phyloP scores from a whole-genome alignment of 192 early-diverging fungal species.

The Radiomyces spectabilis region DNA sequence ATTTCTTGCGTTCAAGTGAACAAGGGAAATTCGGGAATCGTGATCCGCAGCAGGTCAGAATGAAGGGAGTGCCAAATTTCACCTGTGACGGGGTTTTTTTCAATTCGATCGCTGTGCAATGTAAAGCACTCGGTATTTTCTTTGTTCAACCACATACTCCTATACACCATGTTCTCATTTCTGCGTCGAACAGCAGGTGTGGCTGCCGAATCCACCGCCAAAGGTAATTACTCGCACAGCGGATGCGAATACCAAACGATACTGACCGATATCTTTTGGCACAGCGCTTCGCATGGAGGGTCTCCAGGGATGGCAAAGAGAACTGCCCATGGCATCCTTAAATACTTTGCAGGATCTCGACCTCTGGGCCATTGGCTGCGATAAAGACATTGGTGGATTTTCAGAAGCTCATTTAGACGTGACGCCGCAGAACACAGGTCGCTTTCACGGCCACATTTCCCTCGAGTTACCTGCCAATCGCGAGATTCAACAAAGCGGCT shows the following conservation, averaged over 20 bases:
- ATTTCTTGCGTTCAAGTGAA: too few relatives aligned
- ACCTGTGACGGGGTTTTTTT: too few relatives aligned
- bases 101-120: too few relatives aligned
- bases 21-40: too few relatives aligned
- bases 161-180: constrained; percentile 19
- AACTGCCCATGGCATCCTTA: constrained; percentile 63
- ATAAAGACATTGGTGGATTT: constrained; percentile 85
- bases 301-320: constrained; percentile 55
- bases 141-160: neutral
- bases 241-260: neutral
- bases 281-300: constrained; percentile 29
- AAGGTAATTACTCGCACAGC: constrained; percentile 13
- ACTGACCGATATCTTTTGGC: neutral
- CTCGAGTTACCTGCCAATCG: constrained; percentile 66
- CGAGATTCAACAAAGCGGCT: constrained; percentile 75
- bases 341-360: constrained; percentile 56
- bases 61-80: too few relatives aligned
- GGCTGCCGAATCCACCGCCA: constrained; percentile 19
- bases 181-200: constrained; percentile 20
- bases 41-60: too few relatives aligned
- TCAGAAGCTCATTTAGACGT: constrained; percentile 72
- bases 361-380: constrained; percentile 77
- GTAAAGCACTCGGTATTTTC: too few relatives aligned
- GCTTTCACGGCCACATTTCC: constrained; percentile 80
- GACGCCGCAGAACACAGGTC: constrained; percentile 47